Evolutionary conservation across 2,329 filamentous ascomycete species (phyloP).

Genomic region (Beauveria medogensis): DNA sequence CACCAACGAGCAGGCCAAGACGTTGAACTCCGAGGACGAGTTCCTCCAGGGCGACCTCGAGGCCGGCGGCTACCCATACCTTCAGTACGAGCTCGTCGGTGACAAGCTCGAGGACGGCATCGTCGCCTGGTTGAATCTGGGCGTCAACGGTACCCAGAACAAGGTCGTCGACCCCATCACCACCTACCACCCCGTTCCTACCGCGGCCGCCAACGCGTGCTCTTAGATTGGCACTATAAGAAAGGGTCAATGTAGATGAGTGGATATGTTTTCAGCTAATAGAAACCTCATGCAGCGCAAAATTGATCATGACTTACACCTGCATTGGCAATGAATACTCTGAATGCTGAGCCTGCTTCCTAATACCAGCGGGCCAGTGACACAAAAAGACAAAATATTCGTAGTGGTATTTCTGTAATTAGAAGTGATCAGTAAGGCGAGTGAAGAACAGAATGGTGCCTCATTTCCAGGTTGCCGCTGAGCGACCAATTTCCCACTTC

Average conservation of each 20-base stretch:
- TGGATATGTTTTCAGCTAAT: neutral
- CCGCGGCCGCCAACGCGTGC: neutral
- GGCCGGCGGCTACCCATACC: slow-evolving; percentile 46
- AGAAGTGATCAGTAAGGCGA: too few species aligned
- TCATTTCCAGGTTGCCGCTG: too few species aligned
- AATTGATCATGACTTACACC: neutral
- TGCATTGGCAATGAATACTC: neutral
- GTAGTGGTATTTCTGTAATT: too few species aligned
- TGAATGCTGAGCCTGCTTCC: too few species aligned
- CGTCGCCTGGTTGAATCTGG: slow-evolving; percentile 45
- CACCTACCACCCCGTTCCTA: slow-evolving; percentile 5
- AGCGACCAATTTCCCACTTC: too few species aligned
- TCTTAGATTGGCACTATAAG: neutral
- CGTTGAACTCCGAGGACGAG: slow-evolving; percentile 41
- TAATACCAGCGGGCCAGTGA: too few species aligned
- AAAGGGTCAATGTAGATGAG: neutral
- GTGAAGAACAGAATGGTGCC: too few species aligned
- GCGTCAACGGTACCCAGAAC: slow-evolving; percentile 28
- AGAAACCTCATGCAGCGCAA: neutral
- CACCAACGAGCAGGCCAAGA: slow-evolving; percentile 34
- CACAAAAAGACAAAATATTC: too few species aligned
- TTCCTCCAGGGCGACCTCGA: slow-evolving; percentile 39
- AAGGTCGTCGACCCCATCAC: slow-evolving; percentile 1
- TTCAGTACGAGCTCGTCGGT: slow-evolving; percentile 50
- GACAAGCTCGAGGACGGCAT: slow-evolving; percentile 42